Conservation (phyloP, 495 filamentous ascomycete genomes). For the Alectoria sarmentosa region DNA sequence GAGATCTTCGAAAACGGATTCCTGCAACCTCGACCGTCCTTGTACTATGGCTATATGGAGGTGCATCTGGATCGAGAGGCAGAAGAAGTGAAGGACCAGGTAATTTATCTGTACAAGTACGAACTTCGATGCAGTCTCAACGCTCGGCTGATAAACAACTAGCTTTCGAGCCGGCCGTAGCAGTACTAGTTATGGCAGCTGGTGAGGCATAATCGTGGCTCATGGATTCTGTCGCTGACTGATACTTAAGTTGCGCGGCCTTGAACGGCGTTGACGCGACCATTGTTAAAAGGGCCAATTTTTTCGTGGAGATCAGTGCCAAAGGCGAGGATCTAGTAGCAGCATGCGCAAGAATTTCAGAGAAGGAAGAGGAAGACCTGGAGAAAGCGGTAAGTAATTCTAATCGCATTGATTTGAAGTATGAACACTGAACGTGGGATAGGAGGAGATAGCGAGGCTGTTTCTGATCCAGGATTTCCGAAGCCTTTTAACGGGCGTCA, state of each 20-base stretch:
- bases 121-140: constrained; percentile 4
- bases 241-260: constrained; percentile 55
- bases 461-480: constrained; percentile 25
- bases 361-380: constrained; percentile 52
- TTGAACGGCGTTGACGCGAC: constrained; percentile 71
- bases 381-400: constrained; percentile 46
- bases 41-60: constrained; percentile 82
- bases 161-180: constrained; percentile 58
- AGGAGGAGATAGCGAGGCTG: constrained; percentile 24
- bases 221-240: constrained; percentile 9
- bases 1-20: constrained; percentile 80
- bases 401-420: background rate
- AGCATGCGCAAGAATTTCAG: constrained; percentile 57
- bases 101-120: constrained; percentile 83
- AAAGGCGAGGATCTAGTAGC: constrained; percentile 69
- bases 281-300: constrained; percentile 69
- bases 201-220: constrained; percentile 31
- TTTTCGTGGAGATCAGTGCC: constrained; percentile 60
- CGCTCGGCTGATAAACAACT: constrained; percentile 16
- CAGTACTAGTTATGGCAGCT: constrained; percentile 74
- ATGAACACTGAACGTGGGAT: background rate
- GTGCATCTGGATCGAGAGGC: constrained; percentile 61
- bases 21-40: constrained; percentile 46
- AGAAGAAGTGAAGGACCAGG: constrained; percentile 56
- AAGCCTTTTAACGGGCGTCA: background rate